Evolutionary conservation across 2,329 filamentous ascomycete genomes (phyloP).

Genomic region (Aspergillus hortae): DNA sequence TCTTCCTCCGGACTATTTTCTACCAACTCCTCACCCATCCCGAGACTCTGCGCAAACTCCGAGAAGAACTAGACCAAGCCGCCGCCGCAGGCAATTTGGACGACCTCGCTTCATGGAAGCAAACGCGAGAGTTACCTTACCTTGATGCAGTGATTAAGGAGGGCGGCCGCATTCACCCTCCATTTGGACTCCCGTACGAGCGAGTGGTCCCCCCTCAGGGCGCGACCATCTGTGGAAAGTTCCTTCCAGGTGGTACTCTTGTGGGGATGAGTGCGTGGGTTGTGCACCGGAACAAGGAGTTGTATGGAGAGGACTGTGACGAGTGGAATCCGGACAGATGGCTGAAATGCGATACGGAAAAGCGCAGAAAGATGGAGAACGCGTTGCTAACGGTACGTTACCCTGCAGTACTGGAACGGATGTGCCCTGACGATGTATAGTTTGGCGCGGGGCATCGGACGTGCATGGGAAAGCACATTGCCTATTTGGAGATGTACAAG

Average conservation of each 20-base stretch:
- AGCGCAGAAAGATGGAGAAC: constrained; percentile 12
- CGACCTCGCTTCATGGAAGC: constrained; percentile 5
- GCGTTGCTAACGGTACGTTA: constrained; percentile 1
- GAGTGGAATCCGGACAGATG: constrained; percentile 19
- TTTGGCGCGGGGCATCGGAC: constrained; percentile 4
- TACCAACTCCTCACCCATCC: constrained; percentile 26
- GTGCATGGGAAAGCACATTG: background rate
- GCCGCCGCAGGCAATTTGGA: background rate
- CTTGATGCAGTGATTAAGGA: constrained; percentile 52
- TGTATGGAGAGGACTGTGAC: constrained; percentile 21
- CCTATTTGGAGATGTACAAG: too few relatives aligned
- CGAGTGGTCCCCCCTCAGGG: constrained; percentile 11
- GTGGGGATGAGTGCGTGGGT: constrained; percentile 15
- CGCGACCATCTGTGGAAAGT: constrained; percentile 1
- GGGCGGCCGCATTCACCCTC: constrained; percentile 42
- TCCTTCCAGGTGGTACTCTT: constrained; percentile 8
- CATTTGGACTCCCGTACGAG: constrained; percentile 19
- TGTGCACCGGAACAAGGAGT: constrained; percentile 14
- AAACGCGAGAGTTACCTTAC: constrained; percentile 37
- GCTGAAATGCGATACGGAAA: constrained; percentile 12
- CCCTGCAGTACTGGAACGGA: background rate
- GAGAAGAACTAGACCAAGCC: constrained; percentile 13
- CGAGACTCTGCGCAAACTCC: constrained; percentile 8
- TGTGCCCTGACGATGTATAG: background rate
- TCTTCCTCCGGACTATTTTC: constrained; percentile 25